phyloP scores from a whole-genome alignment of 2,329 filamentous ascomycete species.

The Geosmithia morbida region DNA sequence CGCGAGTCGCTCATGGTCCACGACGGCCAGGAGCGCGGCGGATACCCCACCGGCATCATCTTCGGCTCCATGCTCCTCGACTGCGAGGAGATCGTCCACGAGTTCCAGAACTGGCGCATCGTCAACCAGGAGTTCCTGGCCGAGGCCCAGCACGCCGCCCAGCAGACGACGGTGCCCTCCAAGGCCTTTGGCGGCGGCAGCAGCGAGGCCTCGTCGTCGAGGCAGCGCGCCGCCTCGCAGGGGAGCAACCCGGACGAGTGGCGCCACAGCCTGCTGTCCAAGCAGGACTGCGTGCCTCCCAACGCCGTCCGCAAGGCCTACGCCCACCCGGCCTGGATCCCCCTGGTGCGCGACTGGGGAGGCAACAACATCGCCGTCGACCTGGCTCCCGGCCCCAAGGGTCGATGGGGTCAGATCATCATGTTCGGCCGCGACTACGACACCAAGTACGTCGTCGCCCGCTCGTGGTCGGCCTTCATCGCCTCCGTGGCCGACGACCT shows the following conservation, averaged over 20 bases:
- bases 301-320: constrained; percentile 85
- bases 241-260: constrained; percentile 47
- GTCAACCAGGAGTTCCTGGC: constrained; percentile 84
- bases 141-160: constrained; percentile 30
- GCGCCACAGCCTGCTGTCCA: constrained; percentile 70
- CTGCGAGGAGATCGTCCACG: constrained; percentile 94
- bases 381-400: constrained; percentile 75
- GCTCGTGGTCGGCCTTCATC: constrained; percentile 81
- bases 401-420: constrained; percentile 93
- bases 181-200: constrained; percentile 60
- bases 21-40: constrained; percentile 94
- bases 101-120: constrained; percentile 91
- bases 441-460: constrained; percentile 91
- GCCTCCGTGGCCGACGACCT: constrained; percentile 83
- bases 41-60: constrained; percentile 78
- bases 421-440: constrained; percentile 96
- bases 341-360: constrained; percentile 92
- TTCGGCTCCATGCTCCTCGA: constrained; percentile 93
- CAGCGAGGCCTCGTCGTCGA: constrained; percentile 54
- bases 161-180: constrained; percentile 47
- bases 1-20: constrained; percentile 83
- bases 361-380: constrained; percentile 95
- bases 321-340: constrained; percentile 89
- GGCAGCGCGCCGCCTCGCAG: constrained; percentile 32
- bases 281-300: constrained; percentile 78